These are phyloP conservation scores for Protea cynaroides DNA, from an alignment of 164 flowering plant species.

Conservation along the genomic window DNA sequence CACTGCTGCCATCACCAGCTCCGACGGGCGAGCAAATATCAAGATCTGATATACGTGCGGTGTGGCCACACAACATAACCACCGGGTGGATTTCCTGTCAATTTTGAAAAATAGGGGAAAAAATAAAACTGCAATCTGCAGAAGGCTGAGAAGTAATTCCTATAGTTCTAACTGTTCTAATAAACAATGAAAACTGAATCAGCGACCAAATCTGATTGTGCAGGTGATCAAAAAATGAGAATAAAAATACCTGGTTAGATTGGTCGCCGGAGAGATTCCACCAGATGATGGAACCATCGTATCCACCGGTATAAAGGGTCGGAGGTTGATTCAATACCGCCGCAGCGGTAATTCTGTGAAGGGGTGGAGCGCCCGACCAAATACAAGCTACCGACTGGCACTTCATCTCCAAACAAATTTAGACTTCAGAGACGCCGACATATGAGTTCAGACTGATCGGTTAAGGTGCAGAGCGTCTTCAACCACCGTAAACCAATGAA, in stretches of 20 bases:
- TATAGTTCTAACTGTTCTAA: not conserved
- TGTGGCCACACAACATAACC: constrained; percentile 91
- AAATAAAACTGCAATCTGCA: not conserved
- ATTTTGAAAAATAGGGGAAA: not conserved
- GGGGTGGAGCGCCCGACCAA: constrained; percentile 75
- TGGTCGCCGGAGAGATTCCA: constrained; percentile 50
- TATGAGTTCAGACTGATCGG: not conserved
- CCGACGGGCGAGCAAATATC: constrained; percentile 61
- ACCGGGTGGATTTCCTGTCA: constrained; percentile 67
- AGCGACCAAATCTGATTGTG: not conserved
- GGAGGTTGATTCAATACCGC: constrained; percentile 57
- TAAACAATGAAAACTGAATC: not conserved
- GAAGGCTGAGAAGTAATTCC: not conserved
- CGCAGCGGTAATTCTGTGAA: constrained; percentile 65
- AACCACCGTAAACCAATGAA: no score
- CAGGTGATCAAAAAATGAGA: no score
- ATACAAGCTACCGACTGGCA: constrained; percentile 80
- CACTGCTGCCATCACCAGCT: constrained; percentile 20
- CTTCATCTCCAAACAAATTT: constrained; percentile 41
- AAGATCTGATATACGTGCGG: constrained; percentile 63
- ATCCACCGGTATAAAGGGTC: constrained; percentile 94
- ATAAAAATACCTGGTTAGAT: constrained; percentile 30
- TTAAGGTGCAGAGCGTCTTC: no score
- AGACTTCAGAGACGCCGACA: not conserved
- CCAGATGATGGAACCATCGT: constrained; percentile 96